Base-by-base conservation (phyloP, 2,329 filamentous ascomycete species). In the Colletotrichum navitas region DNA sequence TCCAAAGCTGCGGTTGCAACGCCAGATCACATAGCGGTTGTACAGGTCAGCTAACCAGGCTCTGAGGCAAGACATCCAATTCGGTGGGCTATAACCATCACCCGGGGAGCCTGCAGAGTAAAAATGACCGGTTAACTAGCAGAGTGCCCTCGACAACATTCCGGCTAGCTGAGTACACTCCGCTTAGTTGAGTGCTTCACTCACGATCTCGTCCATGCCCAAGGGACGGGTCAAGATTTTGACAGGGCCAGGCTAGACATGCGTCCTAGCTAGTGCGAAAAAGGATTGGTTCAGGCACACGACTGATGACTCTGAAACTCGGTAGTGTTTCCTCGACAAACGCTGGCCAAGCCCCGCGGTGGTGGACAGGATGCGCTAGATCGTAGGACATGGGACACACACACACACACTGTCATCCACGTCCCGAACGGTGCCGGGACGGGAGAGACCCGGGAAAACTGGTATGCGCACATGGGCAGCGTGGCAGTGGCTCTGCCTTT, bases 291-390 rank as follows among this genome's bases (percentile, higher is more conserved):
- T 6, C 68, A 71, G 71, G 71, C 66, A 73, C 71, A 71, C 59
- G 26, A 71, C 63, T 60, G 68, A 66, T 56, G 24, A 71, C 54
- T 73, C 71, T 73, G 71, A 73, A 73, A 73, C 71, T 71, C 58
- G 71, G 66, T 63, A 71, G 66, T 66, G 70, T 72, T 71, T 70
- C 70, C 60, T 71, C 58, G 61, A 71, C 52, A 64, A 69, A 60
- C 66, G 56, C 62, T 69, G 66, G 69, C 54, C 67, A 66, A 71
- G 61, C 66, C 61, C 32, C 45, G 47, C 54, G 41, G 41, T 29
- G 43, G 66, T 54, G 66, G 65, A 64, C 24, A 54, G 39, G 39
- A 24, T n/a, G 65, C 36, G 11, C 51, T 63, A 21, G 29, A 21
- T 29, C 39, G 36, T 29, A 26, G 56, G 39, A 32, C 47, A 41